These are phyloP conservation scores for Trametes villosa DNA, from an alignment of 768 basidiomycete genomes.

Conservation along the genomic window DNA sequence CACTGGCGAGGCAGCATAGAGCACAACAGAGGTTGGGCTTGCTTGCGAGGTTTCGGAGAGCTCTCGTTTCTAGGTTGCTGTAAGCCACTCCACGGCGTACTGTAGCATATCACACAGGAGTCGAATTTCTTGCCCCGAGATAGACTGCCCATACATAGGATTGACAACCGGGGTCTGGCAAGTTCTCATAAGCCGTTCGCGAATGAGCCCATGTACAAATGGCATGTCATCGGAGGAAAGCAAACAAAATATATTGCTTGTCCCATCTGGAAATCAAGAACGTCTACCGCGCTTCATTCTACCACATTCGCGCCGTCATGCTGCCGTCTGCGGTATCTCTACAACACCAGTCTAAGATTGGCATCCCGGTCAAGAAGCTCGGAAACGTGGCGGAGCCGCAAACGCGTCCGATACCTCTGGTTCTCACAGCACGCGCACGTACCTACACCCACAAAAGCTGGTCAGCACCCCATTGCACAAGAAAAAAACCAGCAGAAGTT, in stretches of 20 bases:
- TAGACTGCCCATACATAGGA: too few species aligned
- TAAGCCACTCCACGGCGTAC: too few species aligned
- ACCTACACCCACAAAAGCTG: constrained; percentile 35
- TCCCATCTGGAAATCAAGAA: too few species aligned
- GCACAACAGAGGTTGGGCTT: neutral
- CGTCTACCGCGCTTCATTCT: too few species aligned
- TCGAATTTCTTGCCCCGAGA: too few species aligned
- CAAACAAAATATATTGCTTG: neutral
- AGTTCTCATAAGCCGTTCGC: too few species aligned
- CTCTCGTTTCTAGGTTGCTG: neutral
- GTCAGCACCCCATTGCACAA: neutral
- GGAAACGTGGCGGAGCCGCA: constrained; percentile 44
- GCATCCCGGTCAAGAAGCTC: constrained; percentile 23
- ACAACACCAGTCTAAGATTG: constrained; percentile 28
- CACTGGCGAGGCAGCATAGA: neutral
- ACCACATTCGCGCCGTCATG: too few species aligned
- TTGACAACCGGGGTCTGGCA: too few species aligned
- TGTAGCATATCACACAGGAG: too few species aligned
- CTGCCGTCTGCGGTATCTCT: neutral
- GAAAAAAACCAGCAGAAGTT: neutral
- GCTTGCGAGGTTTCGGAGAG: too few species aligned
- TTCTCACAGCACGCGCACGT: constrained; percentile 57
- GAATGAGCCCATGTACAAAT: neutral
- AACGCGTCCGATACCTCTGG: constrained; percentile 55
- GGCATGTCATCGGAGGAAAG: neutral